Base-by-base conservation (phyloP, 2,329 filamentous ascomycete species). In the Sclerotinia nivalis region DNA sequence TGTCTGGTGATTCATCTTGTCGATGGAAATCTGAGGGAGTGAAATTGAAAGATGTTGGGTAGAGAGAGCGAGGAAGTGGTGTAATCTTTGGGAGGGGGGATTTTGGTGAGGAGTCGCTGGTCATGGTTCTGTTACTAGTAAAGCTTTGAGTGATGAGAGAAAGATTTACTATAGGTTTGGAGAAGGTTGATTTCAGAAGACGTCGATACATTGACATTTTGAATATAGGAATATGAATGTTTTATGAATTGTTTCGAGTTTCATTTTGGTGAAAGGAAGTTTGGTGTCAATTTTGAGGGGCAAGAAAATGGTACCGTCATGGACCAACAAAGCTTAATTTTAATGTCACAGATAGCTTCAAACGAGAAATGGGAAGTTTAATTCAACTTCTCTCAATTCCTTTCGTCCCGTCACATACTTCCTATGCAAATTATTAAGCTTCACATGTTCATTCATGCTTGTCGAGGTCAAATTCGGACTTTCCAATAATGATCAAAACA, bases 41-140 rank as follows among this genome's bases (percentile, higher is more conserved):
- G 22, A 73, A 75, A 52, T 68, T 58, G 12, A 75, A 72, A 25
- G 70, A 28, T 25, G 67, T 43, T 25, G 74, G 73, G 45, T 76
- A 77, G 49, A 75, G 69, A 0, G 74, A 74, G 20, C 73, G 72
- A 25, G 71, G 72, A 20, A 75, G 75, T 8, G 73, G 62, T 18
- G 71, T 73, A 52, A 70, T 69, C 60, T 58, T 71, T 5, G 61
- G 52, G n/a, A 64, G 25, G 20, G n/a, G 47, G 15, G 34, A 25
- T 18, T 3, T 20, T 54, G 47, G 18, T 12, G 20, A 13, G n/a
- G 20, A 28, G 10, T 40, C 15, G 34, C 45, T 68, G 6, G 56
- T 55, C 56, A 68, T 68, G 47, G 66, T 45, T 68, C 56, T 62
- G 47, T 8, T 50, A 10, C 31, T 2, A 13, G 22, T 50, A 3